Conservation (phyloP, 257 asterid genomes). For the Phtheirospermum japonicum region DNA sequence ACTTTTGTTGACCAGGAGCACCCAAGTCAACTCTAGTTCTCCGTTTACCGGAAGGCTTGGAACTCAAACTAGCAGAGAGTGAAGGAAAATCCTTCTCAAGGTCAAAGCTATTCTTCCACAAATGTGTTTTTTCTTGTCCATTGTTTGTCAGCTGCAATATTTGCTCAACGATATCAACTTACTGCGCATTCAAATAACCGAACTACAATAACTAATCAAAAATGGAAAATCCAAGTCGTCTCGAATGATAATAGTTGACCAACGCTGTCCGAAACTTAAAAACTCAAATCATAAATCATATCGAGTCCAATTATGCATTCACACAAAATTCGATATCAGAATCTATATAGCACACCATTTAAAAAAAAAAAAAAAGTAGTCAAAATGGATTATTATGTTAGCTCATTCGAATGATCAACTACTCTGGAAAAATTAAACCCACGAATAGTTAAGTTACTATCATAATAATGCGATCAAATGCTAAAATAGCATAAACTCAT, state of each 20-base stretch:
- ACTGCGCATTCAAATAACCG: background rate
- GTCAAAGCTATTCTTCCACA: too few species aligned
- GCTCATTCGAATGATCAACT: too few species aligned
- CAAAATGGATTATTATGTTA: too few species aligned
- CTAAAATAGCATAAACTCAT: background rate
- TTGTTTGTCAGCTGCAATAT: too few species aligned
- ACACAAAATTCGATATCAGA: background rate
- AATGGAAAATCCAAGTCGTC: background rate
- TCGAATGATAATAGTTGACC: background rate
- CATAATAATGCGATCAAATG: background rate
- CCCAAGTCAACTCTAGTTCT: conserved; percentile 32
- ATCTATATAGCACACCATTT: too few species aligned
- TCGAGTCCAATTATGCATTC: background rate
- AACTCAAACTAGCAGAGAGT: conserved; percentile 21
- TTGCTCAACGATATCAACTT: too few species aligned
- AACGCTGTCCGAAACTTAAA: too few species aligned
- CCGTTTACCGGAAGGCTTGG: conserved; percentile 26
- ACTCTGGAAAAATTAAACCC: too few species aligned
- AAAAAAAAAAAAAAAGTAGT: too few species aligned
- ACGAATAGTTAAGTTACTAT: too few species aligned
- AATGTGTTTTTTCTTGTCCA: too few species aligned
- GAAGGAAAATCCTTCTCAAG: conserved; percentile 33
- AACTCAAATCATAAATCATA: too few species aligned
- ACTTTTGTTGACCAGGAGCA: conserved; percentile 13
- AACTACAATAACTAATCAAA: background rate